Percentiles rank a stretch among this genome's conserved stretches.
Conservation (phyloP, 2,329 filamentous ascomycete genomes). For the Neonectria ditissima region DNA sequence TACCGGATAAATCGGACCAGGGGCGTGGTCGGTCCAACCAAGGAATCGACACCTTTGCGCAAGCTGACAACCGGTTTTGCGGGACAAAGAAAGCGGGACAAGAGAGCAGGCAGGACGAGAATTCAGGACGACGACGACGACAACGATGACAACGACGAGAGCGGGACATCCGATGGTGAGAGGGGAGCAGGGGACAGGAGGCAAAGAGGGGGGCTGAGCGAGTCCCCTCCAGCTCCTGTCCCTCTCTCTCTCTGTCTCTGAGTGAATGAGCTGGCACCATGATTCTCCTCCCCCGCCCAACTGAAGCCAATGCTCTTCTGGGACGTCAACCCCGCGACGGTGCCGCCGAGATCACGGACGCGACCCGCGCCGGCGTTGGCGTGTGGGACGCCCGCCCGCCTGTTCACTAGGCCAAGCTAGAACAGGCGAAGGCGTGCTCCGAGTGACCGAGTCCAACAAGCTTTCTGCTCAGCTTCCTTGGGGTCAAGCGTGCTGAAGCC, state of each 20-base stretch:
- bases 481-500: background rate
- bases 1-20: slow-evolving; percentile 5
- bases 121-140: no score
- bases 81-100: background rate
- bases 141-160: no score
- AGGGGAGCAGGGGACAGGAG: background rate
- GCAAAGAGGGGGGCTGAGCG: background rate
- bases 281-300: no score
- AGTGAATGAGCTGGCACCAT: no score
- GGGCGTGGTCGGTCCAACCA: background rate
- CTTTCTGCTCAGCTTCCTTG: background rate
- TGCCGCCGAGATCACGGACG: slow-evolving; percentile 9
- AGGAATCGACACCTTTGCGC: background rate
- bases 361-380: background rate
- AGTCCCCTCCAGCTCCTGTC: background rate
- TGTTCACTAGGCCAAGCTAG: background rate
- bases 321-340: slow-evolving; percentile 5
- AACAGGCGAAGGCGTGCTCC: slow-evolving; percentile 8
- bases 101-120: no score
- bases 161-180: background rate
- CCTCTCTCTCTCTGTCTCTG: background rate
- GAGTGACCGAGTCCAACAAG: background rate
- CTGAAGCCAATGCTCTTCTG: background rate
- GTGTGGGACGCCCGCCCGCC: background rate
- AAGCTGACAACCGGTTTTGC: background rate